phyloP scores from a whole-genome alignment of 805 yeast genomes.

The Pichia occidentalis region DNA sequence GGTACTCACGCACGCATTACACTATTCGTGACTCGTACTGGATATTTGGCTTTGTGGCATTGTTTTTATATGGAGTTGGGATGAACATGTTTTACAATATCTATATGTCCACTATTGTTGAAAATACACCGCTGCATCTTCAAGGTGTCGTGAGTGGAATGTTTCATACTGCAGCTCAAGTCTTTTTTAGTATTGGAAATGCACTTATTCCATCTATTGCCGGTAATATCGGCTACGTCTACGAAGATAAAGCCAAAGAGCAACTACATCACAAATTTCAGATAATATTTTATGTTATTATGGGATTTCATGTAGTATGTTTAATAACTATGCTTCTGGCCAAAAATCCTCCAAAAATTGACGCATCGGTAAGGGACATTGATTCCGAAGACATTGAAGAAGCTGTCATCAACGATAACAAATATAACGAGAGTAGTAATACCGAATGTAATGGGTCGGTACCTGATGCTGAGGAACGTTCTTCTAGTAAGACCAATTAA shows the following conservation, averaged over 20 bases:
- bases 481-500: too few species aligned
- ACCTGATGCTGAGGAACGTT: too few species aligned
- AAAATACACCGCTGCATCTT: constrained; percentile 17
- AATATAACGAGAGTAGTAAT: too few species aligned
- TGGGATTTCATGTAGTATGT: constrained; percentile 12
- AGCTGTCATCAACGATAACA: too few species aligned
- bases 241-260: background rate
- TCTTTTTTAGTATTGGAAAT: constrained; percentile 15
- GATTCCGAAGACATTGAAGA: too few species aligned
- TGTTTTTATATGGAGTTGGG: constrained; percentile 18
- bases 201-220: constrained; percentile 16
- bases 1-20: constrained; percentile 20
- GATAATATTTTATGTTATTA: constrained; percentile 6
- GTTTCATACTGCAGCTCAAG: constrained; percentile 15
- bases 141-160: constrained; percentile 19
- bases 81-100: constrained; percentile 31
- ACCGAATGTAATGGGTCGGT: too few species aligned
- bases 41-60: constrained; percentile 23
- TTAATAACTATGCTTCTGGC: too few species aligned
- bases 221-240: constrained; percentile 10
- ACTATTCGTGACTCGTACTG: constrained; percentile 16
- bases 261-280: constrained; percentile 8
- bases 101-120: constrained; percentile 28
- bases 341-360: too few species aligned
- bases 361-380: too few species aligned